phyloP scores from a whole-genome alignment of 2,329 filamentous ascomycete genomes.

The Chaetomium sp. region DNA sequence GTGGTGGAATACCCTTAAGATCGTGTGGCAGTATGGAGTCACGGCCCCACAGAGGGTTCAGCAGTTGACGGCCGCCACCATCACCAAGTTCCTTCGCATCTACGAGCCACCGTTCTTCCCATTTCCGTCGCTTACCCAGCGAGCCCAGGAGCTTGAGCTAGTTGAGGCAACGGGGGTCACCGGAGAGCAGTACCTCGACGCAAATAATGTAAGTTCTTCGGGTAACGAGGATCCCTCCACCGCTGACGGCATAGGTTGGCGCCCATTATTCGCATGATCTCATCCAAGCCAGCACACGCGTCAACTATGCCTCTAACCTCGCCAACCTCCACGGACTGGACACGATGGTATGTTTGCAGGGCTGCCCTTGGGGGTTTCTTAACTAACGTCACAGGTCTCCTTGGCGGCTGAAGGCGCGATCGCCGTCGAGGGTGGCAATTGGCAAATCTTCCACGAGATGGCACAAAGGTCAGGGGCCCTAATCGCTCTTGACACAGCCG shows the following conservation, averaged over 20 bases:
- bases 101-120: slow-evolving; percentile 85
- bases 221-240: rapidly evolving
- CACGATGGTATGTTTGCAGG: slow-evolving; percentile 61
- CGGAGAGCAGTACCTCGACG: slow-evolving; percentile 70
- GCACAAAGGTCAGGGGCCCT: slow-evolving; percentile 63
- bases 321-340: slow-evolving; percentile 85
- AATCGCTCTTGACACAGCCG: slow-evolving; percentile 66
- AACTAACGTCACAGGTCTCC: slow-evolving; percentile 57
- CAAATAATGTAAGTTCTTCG: slow-evolving; percentile 55
- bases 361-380: neutral
- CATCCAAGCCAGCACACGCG: slow-evolving; percentile 85
- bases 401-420: slow-evolving; percentile 87
- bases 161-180: slow-evolving; percentile 67
- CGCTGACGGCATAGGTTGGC: slow-evolving; percentile 52
- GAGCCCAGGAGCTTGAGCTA: slow-evolving; percentile 68
- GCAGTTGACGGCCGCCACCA: slow-evolving; percentile 68
- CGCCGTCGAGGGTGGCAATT: slow-evolving; percentile 82
- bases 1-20: slow-evolving; percentile 80
- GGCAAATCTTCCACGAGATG: slow-evolving; percentile 90
- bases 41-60: slow-evolving; percentile 73
- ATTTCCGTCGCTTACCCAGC: slow-evolving; percentile 73
- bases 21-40: slow-evolving; percentile 81
- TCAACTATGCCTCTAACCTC: slow-evolving; percentile 93
- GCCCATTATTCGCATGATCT: slow-evolving; percentile 74
- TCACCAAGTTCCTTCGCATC: slow-evolving; percentile 74